phyloP scores from a whole-genome alignment of 2,329 filamentous ascomycete species.

The Fusarium sp. region DNA sequence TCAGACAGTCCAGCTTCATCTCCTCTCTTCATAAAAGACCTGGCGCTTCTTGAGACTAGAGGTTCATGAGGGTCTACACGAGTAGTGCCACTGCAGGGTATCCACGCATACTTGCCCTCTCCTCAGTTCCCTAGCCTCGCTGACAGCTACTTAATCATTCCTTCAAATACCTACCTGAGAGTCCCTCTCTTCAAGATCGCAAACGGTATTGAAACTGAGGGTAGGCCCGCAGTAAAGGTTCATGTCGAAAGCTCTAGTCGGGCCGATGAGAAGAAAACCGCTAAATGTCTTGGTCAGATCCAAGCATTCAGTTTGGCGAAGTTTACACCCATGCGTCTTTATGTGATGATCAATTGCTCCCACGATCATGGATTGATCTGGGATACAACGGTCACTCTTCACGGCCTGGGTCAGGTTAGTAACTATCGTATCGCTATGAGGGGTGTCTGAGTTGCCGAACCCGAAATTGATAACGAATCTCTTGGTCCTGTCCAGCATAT shows the following conservation, averaged over 20 bases:
- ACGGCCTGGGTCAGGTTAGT: neutral
- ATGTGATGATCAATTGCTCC: neutral
- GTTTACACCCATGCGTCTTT: rapidly evolving
- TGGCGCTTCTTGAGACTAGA: too few relatives aligned
- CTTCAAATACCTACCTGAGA: neutral
- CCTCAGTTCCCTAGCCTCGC: neutral
- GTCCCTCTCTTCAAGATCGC: neutral
- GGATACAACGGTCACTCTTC: neutral
- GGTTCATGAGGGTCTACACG: neutral
- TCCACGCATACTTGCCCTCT: neutral
- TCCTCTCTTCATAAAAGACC: too few relatives aligned
- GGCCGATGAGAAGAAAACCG: neutral
- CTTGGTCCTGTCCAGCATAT: neutral
- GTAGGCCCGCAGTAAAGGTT: neutral
- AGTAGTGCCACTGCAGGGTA: neutral
- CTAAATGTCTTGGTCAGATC: neutral
- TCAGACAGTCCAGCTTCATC: too few relatives aligned
- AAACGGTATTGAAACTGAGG: neutral
- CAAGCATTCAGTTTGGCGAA: neutral
- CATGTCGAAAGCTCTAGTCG: neutral
- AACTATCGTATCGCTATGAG: rapidly evolving
- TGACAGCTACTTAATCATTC: too few relatives aligned
- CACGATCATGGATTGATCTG: neutral
- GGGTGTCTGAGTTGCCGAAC: neutral
- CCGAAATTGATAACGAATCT: neutral